These are phyloP conservation scores for Sinapis alba DNA, from an alignment of 441 rosid species.

Conservation along the genomic window DNA sequence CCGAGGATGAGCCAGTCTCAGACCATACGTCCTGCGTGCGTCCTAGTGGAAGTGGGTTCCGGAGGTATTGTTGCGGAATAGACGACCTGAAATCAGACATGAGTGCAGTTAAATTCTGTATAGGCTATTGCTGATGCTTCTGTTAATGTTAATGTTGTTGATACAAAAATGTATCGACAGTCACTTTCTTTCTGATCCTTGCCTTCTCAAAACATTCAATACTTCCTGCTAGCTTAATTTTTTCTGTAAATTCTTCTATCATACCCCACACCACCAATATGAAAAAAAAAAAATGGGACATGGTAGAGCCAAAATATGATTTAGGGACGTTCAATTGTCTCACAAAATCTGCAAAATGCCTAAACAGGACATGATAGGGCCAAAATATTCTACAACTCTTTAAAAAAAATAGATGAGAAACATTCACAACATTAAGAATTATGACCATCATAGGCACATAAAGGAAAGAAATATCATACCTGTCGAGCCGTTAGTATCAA, in stretches of 20 bases:
- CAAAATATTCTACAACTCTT: neutral
- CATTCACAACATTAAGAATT: neutral
- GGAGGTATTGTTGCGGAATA: neutral
- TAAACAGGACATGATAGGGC: neutral
- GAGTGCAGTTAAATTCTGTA: conserved; percentile 1
- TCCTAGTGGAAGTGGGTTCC: neutral
- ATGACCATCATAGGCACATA: neutral
- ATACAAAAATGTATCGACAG: conserved; percentile 29
- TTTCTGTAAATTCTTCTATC: conserved; percentile 77
- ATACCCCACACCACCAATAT: conserved; percentile 76
- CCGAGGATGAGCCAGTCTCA: neutral
- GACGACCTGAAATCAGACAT: neutral
- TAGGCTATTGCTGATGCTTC: conserved; percentile 36
- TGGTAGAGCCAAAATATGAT: neutral
- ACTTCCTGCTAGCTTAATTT: conserved; percentile 82
- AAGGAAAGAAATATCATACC: conserved; percentile 46
- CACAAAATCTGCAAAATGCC: neutral
- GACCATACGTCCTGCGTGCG: neutral
- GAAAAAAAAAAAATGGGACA: too few relatives aligned
- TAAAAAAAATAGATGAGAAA: neutral
- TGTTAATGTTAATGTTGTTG: conserved; percentile 14
- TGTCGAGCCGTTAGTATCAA: conserved; percentile 65
- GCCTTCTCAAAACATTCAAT: conserved; percentile 79
- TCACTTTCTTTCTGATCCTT: conserved; percentile 41
- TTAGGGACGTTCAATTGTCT: neutral